phyloP scores from a whole-genome alignment of 805 yeast species.

The Candida insectalens region DNA sequence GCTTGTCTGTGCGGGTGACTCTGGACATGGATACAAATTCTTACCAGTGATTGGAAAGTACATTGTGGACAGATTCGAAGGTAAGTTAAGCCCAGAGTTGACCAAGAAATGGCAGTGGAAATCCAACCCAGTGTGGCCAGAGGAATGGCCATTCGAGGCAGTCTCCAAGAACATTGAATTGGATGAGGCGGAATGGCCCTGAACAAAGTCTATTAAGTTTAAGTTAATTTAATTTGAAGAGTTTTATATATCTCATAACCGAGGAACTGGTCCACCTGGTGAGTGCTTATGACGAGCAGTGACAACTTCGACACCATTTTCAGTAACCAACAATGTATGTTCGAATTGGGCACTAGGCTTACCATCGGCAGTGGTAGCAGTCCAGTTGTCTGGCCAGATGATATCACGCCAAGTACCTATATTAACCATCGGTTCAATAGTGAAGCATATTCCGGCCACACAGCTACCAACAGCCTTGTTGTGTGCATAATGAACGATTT shows the following conservation, averaged over 20 bases:
- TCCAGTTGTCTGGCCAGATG: slow-evolving; percentile 98
- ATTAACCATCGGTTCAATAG: slow-evolving; percentile 96
- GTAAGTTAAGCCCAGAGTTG: slow-evolving; percentile 13
- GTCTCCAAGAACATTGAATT: neutral
- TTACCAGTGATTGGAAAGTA: slow-evolving; percentile 36
- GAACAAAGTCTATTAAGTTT: too few species aligned
- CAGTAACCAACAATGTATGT: slow-evolving; percentile 88
- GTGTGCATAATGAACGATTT: slow-evolving; percentile 87
- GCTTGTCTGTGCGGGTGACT: slow-evolving; percentile 33
- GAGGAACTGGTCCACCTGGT: slow-evolving; percentile 77
- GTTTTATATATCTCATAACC: too few species aligned
- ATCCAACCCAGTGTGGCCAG: neutral
- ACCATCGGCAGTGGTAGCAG: slow-evolving; percentile 87
- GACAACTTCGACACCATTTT: slow-evolving; percentile 83
- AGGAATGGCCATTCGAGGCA: neutral
- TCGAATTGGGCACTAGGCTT: slow-evolving; percentile 88
- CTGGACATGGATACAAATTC: slow-evolving; percentile 36
- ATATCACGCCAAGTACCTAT: slow-evolving; percentile 72
- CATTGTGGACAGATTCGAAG: slow-evolving; percentile 23
- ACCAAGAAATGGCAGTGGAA: slow-evolving; percentile 22
- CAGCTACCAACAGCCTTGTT: slow-evolving; percentile 91
- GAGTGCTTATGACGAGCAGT: slow-evolving; percentile 71
- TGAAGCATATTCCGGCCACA: slow-evolving; percentile 93
- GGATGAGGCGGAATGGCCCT: too few species aligned
- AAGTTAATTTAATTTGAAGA: too few species aligned